Percentiles rank a stretch among this genome's conserved stretches.
Conservation (phyloP, 331 rosid genomes). For the Erythrophleum ivorense region DNA sequence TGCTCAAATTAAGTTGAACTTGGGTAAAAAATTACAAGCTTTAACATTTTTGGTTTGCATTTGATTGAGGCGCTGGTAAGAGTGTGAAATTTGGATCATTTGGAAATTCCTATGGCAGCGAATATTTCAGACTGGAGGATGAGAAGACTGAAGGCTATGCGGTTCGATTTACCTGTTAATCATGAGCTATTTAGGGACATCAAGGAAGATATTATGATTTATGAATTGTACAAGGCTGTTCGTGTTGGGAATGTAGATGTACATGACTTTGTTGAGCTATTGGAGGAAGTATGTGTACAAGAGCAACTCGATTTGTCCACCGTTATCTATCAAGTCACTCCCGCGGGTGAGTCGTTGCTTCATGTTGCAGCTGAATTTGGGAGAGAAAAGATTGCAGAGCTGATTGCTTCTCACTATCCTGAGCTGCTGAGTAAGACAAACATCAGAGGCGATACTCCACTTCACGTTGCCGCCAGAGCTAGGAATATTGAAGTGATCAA, state of each 20-base stretch:
- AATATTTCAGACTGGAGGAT: no score
- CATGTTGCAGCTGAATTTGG: background rate
- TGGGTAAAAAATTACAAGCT: no score
- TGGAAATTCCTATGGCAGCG: no score
- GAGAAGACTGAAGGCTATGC: background rate
- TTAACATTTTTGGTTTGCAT: no score
- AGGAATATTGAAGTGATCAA: background rate
- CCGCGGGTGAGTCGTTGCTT: constrained; percentile 23
- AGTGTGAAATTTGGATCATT: no score
- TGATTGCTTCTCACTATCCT: background rate
- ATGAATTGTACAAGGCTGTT: background rate
- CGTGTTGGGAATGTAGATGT: background rate
- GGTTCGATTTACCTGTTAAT: background rate
- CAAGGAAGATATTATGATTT: background rate
- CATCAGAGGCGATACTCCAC: background rate
- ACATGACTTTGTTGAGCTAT: background rate
- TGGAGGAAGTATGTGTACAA: background rate
- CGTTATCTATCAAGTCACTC: background rate
- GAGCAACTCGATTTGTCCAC: background rate
- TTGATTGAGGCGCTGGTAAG: no score
- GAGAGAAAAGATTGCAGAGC: background rate
- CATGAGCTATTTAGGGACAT: background rate
- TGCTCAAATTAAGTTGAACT: no score
- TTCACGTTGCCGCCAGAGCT: background rate
- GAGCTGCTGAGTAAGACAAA: background rate